phyloP scores from a whole-genome alignment of 345 rosid species.

The Eucalyptus curtisii region DNA sequence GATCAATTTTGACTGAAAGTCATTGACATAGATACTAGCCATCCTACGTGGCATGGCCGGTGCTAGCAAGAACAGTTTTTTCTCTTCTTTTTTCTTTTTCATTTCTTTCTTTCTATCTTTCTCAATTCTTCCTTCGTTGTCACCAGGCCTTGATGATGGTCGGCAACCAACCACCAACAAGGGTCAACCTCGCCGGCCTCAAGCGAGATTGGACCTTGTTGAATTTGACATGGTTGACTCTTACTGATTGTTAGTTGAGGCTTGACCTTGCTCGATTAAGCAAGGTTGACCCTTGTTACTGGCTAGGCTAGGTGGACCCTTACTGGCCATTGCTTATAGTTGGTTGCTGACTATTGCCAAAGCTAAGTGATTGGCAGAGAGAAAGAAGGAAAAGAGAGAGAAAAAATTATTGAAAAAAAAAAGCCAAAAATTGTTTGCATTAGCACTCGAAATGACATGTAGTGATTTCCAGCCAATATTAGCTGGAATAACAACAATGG shows the following conservation, averaged over 20 bases:
- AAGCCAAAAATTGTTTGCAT: too few relatives aligned
- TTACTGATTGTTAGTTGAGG: accelerated
- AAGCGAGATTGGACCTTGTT: background rate
- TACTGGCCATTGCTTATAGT: accelerated
- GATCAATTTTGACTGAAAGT: accelerated
- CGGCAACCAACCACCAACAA: background rate
- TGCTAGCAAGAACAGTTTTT: background rate
- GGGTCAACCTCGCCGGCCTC: accelerated
- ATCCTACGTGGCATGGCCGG: accelerated
- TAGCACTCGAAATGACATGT: accelerated
- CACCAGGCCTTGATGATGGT: accelerated
- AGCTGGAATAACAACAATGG: accelerated
- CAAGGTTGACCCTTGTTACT: background rate
- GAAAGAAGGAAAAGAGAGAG: background rate
- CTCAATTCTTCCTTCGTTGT: background rate
- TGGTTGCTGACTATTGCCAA: accelerated
- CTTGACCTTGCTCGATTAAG: accelerated
- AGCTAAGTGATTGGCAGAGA: too few relatives aligned
- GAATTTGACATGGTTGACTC: background rate
- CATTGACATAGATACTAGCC: accelerated
- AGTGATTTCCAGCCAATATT: accelerated
- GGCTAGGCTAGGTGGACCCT: background rate
- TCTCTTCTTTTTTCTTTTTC: too few relatives aligned
- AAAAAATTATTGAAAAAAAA: too few relatives aligned
- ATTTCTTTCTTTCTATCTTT: too few relatives aligned